Base-by-base conservation (phyloP, 108 stramenopile species). In the Nitzschia putrida region DNA sequence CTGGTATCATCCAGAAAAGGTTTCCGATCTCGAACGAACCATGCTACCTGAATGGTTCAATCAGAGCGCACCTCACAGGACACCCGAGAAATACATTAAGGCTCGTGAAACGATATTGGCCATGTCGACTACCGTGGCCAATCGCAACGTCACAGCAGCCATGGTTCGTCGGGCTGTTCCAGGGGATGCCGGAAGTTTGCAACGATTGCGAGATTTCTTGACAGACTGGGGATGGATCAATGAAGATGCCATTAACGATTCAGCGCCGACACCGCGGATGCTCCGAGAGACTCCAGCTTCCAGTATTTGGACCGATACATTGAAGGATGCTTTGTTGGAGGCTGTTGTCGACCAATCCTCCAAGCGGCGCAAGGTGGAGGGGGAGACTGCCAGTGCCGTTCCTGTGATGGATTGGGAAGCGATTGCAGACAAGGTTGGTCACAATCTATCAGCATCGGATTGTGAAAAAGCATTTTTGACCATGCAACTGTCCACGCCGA, bases 41-140 rank as follows among this genome's bases (percentile, higher is more conserved):
- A 69, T 85, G 64, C 71, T 94, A 26, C 88, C 88, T 0, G 93
- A 94, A 77, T 94, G 93, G 93, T 94, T 94, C 73, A 81, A 94
- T 63, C 53, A 41, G 22, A 88, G 84, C 57, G 85, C 93, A 51
- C 65, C 79, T 12, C 93, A 94, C 71, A 80, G 93, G 10, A 90
- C 87, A 16, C 71, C 72, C 18, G 53, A 84, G 44, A 61, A 84
- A 0, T 91, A 90, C 70, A 41, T 90, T 11, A n/a, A 73, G 14
- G 72, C 87, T 1, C 68, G 93, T 16, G 85, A 87, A 57, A 73
- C 69, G 47, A 81, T 91, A 20, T 66, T 91, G 16, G 44, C 71
- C 10, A 88, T 87, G 54, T 73, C 75, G 21, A 69, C 81, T 8
- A 80, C 87, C n/a, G 42, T 85, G 21, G 71, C 78, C 38, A 82